Evolutionary conservation across 148 eudicot species (phyloP).

Genomic region (Persicaria tinctoria): DNA sequence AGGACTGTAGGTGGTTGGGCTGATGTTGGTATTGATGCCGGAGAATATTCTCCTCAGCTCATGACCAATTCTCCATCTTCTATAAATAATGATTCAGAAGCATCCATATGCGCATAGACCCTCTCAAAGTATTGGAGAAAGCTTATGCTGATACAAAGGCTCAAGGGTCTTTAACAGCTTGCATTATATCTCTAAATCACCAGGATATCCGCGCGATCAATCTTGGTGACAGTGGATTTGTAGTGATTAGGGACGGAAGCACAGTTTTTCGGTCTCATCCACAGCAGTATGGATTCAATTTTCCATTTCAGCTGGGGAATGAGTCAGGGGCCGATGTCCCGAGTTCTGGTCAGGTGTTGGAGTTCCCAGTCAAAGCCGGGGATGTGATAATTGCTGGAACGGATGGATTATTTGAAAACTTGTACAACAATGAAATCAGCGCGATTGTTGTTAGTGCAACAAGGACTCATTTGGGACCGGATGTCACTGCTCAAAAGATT

Average conservation of each 20-base stretch:
- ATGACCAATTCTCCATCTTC: too few relatives aligned
- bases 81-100: too few relatives aligned
- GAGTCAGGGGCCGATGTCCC: conserved; percentile 56
- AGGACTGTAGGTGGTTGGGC: too few relatives aligned
- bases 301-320: conserved; percentile 66
- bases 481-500: conserved; percentile 50
- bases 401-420: conserved; percentile 82
- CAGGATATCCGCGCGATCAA: conserved; percentile 67
- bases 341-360: conserved; percentile 86
- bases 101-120: too few relatives aligned
- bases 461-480: conserved; percentile 41
- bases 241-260: conserved; percentile 67
- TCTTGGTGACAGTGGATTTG: conserved; percentile 93
- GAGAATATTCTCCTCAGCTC: too few relatives aligned
- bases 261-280: conserved; percentile 67
- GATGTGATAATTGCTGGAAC: conserved; percentile 83
- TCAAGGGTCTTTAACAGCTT: conserved; percentile 87
- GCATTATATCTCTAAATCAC: conserved; percentile 61
- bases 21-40: too few relatives aligned
- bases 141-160: conserved; percentile 24
- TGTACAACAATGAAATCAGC: conserved; percentile 56
- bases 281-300: conserved; percentile 88
- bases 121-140: too few relatives aligned
- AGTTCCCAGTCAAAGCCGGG: conserved; percentile 56
- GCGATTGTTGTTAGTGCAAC: conserved; percentile 47